phyloP scores from a whole-genome alignment of 2,329 filamentous ascomycete species.

The Teratosphaeria epicoccoides region DNA sequence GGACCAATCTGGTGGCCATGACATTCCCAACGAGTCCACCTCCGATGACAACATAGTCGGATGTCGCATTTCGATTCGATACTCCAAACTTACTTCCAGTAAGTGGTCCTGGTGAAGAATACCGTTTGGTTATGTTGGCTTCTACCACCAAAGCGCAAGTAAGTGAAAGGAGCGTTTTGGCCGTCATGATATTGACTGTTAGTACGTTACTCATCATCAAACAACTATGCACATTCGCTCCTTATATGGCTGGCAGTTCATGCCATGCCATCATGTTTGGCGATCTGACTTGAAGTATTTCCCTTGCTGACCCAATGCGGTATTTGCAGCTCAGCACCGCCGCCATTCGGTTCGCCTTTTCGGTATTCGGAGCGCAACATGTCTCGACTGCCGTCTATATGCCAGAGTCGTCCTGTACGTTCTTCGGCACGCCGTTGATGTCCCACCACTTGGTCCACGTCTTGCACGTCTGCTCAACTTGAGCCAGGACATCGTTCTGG shows the following conservation, averaged over 20 bases:
- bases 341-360: neutral
- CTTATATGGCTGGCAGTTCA: neutral
- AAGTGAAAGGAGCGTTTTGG: neutral
- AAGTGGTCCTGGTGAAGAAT: neutral
- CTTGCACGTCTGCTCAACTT: no score
- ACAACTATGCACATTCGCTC: no score
- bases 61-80: neutral
- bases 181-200: neutral
- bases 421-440: no score
- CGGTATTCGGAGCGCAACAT: no score
- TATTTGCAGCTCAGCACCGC: neutral
- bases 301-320: neutral
- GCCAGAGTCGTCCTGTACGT: no score
- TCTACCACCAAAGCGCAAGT: neutral
- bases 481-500: no score
- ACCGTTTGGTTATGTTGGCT: neutral
- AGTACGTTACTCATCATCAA: neutral
- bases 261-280: neutral
- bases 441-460: no score
- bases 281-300: neutral
- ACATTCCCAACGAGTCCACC: conserved; percentile 8
- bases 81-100: neutral
- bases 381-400: no score
- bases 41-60: conserved; percentile 5
- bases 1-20: conserved; percentile 12